Evolutionary conservation across 768 basidiomycete species (phyloP).

Genomic region (Hortiboletus campestris): DNA sequence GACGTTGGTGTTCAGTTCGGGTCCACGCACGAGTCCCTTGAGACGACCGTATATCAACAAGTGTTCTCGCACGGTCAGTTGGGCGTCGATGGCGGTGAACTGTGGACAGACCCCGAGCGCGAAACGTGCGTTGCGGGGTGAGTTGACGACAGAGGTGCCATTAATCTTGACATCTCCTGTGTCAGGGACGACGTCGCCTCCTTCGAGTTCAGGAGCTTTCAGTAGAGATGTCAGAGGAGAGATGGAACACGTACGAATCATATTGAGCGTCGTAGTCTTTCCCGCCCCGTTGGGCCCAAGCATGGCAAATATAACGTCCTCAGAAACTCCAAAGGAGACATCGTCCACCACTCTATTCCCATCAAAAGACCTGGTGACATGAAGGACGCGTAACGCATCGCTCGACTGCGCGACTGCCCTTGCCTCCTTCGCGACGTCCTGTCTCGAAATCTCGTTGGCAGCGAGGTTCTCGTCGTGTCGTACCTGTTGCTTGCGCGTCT

Average conservation of each 20-base stretch:
- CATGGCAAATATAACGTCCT: conserved; percentile 65
- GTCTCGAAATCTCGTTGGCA: conserved; percentile 24
- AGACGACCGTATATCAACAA: conserved; percentile 68
- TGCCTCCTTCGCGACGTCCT: conserved; percentile 58
- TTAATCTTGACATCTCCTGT: conserved; percentile 68
- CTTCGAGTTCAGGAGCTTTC: conserved; percentile 31
- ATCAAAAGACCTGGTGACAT: conserved; percentile 62
- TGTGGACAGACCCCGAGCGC: conserved; percentile 82
- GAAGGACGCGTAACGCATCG: conserved; percentile 61
- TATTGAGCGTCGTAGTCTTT: conserved; percentile 79
- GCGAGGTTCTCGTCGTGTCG: conserved; percentile 13
- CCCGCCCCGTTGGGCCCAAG: conserved; percentile 84
- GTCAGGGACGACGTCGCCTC: conserved; percentile 67
- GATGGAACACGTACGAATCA: conserved; percentile 58
- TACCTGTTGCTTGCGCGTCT: conserved; percentile 14
- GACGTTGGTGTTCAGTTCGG: conserved; percentile 52
- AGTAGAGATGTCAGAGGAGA: background rate
- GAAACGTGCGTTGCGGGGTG: conserved; percentile 61
- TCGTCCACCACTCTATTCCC: conserved; percentile 64
- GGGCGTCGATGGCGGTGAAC: conserved; percentile 78
- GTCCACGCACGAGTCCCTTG: conserved; percentile 58
- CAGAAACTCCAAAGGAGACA: conserved; percentile 64
- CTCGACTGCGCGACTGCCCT: conserved; percentile 44
- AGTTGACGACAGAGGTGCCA: conserved; percentile 61
- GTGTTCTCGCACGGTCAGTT: conserved; percentile 77